Evolutionary conservation across 2,329 filamentous ascomycete genomes (phyloP), one percentile per base, ranked within the genome.

Genomic region (Tothia fuscella): DNA sequence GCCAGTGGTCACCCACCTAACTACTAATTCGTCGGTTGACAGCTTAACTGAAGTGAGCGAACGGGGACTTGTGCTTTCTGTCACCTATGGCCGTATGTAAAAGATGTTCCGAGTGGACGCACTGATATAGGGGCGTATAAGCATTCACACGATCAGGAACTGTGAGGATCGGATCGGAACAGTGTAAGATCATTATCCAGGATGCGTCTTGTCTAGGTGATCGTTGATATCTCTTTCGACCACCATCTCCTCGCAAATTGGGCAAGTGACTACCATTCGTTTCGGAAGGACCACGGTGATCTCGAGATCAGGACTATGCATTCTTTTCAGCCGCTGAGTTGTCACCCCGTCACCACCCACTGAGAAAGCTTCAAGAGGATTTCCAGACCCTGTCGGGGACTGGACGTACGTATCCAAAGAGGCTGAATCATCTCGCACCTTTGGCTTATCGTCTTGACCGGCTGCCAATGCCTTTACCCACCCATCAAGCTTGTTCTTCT

Each of bases 401-500:
- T 12, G 20, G 20, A 38, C 16, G 5, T 31, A 14, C 24, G 10
- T 13, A 26, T 6, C 4, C n/a, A 16, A 17, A 19, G n/a, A 40
- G 6, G 33, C 20, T 14, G 21, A 31, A 13, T 42, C 19, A 20
- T 4, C 14, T 39, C 10, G 12, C 6, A 37, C n/a, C 16, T 12
- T 25, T 12, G 13, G 21, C 19, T 45, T 46, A 10, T 50, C 46
- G 9, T 44, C 43, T 10, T 38, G 37, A 10, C 13, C 43, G 24
- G 42, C 45, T 7, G 45, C 41, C 20, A n/a, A n/a, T n/a, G 31
- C 38, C 9, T 50, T 55, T n/a, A 64, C 44, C 62, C 63, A 66
- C 5, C 38, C 42, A 45, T 66, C 62, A 30, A 66, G 50, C 48
- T 65, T 66, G 43, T 65, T 65, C 47, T 59, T 66, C 50, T 66